Conservation (phyloP, 441 rosid genomes). For the Pelargonium myrrhifolium region DNA sequence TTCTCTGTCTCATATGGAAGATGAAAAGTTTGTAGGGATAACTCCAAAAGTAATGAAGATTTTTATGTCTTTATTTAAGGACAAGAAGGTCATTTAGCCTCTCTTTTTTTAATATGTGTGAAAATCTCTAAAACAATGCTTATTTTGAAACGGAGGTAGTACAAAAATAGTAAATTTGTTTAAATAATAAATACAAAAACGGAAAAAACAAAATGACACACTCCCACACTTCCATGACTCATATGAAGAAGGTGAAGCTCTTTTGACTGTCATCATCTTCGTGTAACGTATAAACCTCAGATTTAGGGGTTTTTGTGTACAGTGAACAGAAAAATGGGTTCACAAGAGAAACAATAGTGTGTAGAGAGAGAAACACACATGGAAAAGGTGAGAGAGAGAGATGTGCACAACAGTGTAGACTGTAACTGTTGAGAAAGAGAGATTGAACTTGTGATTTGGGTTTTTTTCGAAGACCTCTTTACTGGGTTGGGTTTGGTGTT, state of each 20-base stretch:
- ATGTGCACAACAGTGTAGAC: too few relatives aligned
- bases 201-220: not conserved
- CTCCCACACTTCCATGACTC: not conserved
- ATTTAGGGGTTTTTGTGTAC: constrained; percentile 2
- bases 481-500: not conserved
- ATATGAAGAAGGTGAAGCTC: not conserved
- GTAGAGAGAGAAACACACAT: not conserved
- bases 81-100: too few relatives aligned
- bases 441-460: constrained; percentile 27
- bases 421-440: not conserved
- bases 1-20: too few relatives aligned
- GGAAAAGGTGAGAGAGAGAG: too few relatives aligned
- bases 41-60: too few relatives aligned
- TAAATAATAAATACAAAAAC: not conserved
- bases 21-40: too few relatives aligned
- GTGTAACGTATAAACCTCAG: constrained; percentile 2
- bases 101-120: too few relatives aligned
- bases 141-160: too few relatives aligned
- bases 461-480: constrained; percentile 23
- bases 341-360: not conserved
- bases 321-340: not conserved
- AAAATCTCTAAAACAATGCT: too few relatives aligned
- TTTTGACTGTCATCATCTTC: constrained; percentile 2
- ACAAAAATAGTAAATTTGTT: not conserved
- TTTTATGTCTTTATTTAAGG: too few relatives aligned